phyloP scores from a whole-genome alignment of 331 rosid genomes.

The Erythrophleum ivorense region DNA sequence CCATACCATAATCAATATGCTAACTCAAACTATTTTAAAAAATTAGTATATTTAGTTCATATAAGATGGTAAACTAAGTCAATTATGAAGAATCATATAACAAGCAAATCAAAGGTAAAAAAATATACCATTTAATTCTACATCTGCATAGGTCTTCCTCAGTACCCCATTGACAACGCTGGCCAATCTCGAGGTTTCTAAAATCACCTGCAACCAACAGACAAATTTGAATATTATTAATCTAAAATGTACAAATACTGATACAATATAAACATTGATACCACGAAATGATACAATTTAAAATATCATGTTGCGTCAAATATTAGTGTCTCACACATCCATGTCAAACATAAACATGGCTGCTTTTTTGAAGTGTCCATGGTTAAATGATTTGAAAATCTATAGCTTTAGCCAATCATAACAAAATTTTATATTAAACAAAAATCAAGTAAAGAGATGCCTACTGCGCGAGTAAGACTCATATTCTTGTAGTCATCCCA shows the following conservation, averaged over 20 bases:
- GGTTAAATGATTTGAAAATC: too few species aligned
- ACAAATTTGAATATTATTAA: too few species aligned
- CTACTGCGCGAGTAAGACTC: slow-evolving; percentile 69
- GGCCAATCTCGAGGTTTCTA: slow-evolving; percentile 78
- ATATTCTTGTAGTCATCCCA: slow-evolving; percentile 69
- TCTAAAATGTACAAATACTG: too few species aligned
- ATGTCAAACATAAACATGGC: background rate
- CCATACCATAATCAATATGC: slow-evolving; percentile 10
- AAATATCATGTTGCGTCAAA: too few species aligned
- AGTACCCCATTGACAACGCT: slow-evolving; percentile 74
- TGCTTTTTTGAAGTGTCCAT: too few species aligned
- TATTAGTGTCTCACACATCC: background rate
- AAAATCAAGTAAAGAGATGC: slow-evolving; percentile 30
- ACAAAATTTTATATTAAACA: background rate
- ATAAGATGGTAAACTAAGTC: too few species aligned
- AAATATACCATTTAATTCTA: slow-evolving; percentile 69
- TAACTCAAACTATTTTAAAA: background rate
- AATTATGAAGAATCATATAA: too few species aligned
- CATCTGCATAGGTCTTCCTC: slow-evolving; percentile 66
- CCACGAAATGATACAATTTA: too few species aligned
- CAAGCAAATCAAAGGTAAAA: background rate
- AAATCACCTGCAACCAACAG: slow-evolving; percentile 55
- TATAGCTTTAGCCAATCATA: too few species aligned
- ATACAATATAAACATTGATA: too few species aligned
- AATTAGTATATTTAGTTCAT: background rate